Base-by-base conservation (phyloP, 345 rosid genomes). In the Luvunga scandens region DNA sequence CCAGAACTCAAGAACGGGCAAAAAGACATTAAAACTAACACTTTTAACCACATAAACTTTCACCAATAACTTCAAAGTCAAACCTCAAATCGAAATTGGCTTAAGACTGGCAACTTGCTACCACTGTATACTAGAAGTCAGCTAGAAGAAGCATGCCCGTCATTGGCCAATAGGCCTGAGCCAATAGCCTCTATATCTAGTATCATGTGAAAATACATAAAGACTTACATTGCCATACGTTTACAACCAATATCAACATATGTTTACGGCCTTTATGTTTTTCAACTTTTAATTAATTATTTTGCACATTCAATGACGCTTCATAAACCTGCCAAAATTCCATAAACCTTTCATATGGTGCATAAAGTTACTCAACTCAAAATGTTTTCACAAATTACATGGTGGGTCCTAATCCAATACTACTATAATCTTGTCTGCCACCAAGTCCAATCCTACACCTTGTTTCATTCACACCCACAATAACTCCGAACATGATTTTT, bases 11-110 rank as follows among this genome's bases (percentile, higher is more conserved):
- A 16, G n/a, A 65, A 21, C 42, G 53, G 5, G 9, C 9, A 16
- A 30, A 19, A 5, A 30, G 45, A 10, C 56, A 53, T 31, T 10
- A 53, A 9, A 27, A 69, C 59, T 16, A 48, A 7, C 24, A 18
- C 28, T 48, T 69, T 25, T 27, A 27, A 22, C 36, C 24, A 21
- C 25, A 28, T 3, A 48, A 33, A 6, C 56, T 88, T 92, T 7
- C 36, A 27, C 5, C 36, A 2, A 31, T 33, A 64, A 64, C 2
- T 30, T 6, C 31, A 31, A 16, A 30, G 31, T 30, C 27, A 19
- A 19, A 64, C 39, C 68, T 6, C 5, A 64, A 14, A 64, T 30
- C 0, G 5, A 27, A 12, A 64, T 7, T 24, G 9, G 39, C n/a
- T 30, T 8, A 16, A 4, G 12, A 30, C 38, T 2, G 0, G 14